A percentile compares a stretch with the other conserved stretches of the same genome.
Evolutionary conservation across 2,329 filamentous ascomycete species (phyloP).

Genomic region (Monilinia aucupariae): DNA sequence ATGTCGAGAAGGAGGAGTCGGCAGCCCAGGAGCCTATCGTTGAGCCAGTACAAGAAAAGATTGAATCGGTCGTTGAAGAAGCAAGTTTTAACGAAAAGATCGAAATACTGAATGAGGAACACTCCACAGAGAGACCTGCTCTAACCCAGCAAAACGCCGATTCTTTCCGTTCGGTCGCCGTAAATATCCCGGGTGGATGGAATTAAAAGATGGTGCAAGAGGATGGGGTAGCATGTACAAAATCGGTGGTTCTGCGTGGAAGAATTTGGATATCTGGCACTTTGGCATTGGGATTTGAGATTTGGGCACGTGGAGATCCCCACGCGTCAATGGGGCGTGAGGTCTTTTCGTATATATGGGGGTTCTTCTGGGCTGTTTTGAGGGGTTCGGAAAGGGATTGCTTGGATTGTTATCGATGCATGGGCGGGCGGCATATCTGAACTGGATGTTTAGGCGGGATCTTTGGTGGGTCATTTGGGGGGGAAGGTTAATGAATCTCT

Average conservation of each 20-base stretch:
- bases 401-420: background rate
- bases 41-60: conserved; percentile 5
- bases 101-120: background rate
- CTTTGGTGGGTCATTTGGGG: background rate
- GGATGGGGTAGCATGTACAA: background rate
- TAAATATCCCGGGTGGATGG: conserved; percentile 7
- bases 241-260: background rate
- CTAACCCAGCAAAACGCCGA: background rate
- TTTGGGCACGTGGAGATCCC: background rate
- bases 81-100: background rate
- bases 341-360: background rate
- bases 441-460: background rate
- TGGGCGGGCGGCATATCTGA: background rate
- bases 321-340: background rate
- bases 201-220: background rate
- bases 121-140: background rate
- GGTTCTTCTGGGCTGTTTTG: background rate
- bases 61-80: background rate
- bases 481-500: conserved; percentile 11
- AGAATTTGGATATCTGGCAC: background rate
- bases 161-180: background rate
- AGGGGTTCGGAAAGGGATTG: background rate
- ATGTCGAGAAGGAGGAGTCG: conserved; percentile 13
- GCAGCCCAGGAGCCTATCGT: conserved; percentile 6
- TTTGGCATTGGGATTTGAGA: background rate